phyloP scores from a whole-genome alignment of 371 early-diverging fungal genomes.

The Apophysomyces sp. region DNA sequence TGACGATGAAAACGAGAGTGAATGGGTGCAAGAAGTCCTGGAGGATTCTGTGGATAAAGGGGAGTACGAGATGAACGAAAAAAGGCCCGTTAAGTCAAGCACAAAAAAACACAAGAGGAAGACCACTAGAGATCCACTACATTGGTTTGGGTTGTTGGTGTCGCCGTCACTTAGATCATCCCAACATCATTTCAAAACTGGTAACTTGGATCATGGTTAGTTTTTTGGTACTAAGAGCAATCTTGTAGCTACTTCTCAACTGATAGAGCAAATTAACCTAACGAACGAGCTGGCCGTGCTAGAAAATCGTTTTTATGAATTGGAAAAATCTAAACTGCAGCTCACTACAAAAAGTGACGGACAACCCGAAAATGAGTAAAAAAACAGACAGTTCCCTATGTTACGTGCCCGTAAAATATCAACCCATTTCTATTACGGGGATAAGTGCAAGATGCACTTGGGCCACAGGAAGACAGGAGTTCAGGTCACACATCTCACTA shows the following conservation, averaged over 20 bases:
- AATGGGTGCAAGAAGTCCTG: constrained; percentile 21
- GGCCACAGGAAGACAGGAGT: no score
- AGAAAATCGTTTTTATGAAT: constrained; percentile 28
- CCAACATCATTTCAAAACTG: constrained; percentile 49
- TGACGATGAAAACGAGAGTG: constrained; percentile 11
- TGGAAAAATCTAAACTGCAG: constrained; percentile 10
- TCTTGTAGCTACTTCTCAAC: constrained; percentile 15
- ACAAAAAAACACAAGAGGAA: constrained; percentile 10
- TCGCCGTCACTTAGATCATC: constrained; percentile 55
- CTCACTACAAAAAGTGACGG: no score
- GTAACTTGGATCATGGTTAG: constrained; percentile 14
- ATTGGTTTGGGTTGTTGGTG: constrained; percentile 69
- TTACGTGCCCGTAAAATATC: no score
- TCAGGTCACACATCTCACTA: no score
- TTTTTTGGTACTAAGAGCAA: background rate
- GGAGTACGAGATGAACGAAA: constrained; percentile 18
- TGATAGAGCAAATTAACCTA: constrained; percentile 40
- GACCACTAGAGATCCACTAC: constrained; percentile 46
- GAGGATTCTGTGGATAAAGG: constrained; percentile 10
- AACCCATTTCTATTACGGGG: no score
- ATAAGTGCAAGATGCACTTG: no score
- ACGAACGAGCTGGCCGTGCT: constrained; percentile 24
- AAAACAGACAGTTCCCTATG: no score
- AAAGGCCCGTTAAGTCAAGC: constrained; percentile 2
- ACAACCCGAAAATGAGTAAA: no score